Conservation (phyloP, 495 filamentous ascomycete genomes). For the Neurospora pannonica region DNA sequence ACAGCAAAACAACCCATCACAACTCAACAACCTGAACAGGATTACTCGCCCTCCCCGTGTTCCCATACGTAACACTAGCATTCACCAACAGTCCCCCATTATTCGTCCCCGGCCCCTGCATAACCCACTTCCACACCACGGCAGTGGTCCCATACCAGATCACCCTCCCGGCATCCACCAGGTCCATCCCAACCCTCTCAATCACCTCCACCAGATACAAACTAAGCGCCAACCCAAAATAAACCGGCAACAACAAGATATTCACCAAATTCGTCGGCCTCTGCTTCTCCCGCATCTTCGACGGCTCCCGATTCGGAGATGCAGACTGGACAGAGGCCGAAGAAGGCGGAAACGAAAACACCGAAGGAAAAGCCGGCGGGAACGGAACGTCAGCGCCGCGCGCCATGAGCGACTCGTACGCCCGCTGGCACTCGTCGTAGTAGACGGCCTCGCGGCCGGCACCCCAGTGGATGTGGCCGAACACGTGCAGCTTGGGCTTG, state of each 20-base stretch:
- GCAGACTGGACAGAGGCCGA: too few relatives aligned
- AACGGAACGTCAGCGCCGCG: background rate
- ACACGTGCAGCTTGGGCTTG: slow-evolving; percentile 72
- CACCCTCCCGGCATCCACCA: slow-evolving; percentile 48
- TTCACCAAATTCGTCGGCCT: background rate
- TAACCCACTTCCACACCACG: slow-evolving; percentile 65
- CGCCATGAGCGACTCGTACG: slow-evolving; percentile 57
- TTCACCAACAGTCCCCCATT: slow-evolving; percentile 62
- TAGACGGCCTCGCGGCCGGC: slow-evolving; percentile 55
- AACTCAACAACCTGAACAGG: slow-evolving; percentile 24
- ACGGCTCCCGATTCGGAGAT: background rate
- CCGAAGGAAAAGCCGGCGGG: background rate
- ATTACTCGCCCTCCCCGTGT: slow-evolving; percentile 56
- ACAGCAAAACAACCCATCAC: background rate
- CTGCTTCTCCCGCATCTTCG: background rate
- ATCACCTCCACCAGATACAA: background rate
- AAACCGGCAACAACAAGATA: background rate
- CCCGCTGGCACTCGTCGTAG: slow-evolving; percentile 67
- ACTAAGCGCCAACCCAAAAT: background rate
- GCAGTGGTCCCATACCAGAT: slow-evolving; percentile 52
- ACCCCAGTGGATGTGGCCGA: slow-evolving; percentile 80
- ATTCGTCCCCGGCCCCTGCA: slow-evolving; percentile 48
- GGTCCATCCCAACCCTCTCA: slow-evolving; percentile 15
- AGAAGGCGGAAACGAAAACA: background rate
- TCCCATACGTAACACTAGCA: slow-evolving; percentile 62